Conservation (phyloP, 805 yeast genomes). For the Monosporozyma aerobia region DNA sequence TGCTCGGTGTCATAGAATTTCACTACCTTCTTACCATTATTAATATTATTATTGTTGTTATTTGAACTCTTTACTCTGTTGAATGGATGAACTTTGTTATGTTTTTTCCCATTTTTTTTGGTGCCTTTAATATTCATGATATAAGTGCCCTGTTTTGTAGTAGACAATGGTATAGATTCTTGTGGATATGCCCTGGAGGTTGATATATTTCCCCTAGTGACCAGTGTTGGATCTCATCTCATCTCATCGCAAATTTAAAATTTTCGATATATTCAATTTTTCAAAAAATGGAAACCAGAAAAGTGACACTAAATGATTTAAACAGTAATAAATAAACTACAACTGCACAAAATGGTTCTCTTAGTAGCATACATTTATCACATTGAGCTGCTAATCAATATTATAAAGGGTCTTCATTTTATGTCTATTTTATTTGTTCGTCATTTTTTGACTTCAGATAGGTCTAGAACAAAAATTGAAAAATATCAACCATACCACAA, state of each 20-base stretch:
- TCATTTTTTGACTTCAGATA: no score
- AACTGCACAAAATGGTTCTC: background rate
- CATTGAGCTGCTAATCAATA: no score
- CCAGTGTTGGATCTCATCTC: background rate
- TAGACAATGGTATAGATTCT: background rate
- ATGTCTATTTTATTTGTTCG: no score
- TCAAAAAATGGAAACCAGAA: background rate
- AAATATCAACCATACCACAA: no score
- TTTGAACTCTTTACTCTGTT: conserved; percentile 1
- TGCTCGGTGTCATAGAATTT: conserved; percentile 24
- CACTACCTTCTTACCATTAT: conserved; percentile 24
- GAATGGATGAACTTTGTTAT: conserved; percentile 11
- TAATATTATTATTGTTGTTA: background rate
- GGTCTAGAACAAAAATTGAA: no score
- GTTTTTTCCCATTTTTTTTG: conserved; percentile 1
- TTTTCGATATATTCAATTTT: background rate
- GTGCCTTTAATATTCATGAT: background rate
- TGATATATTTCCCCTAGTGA: background rate
- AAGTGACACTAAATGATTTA: background rate
- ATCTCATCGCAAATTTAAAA: conserved; percentile 2
- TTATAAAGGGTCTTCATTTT: no score
- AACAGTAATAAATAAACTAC: background rate
- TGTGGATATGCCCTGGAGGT: background rate
- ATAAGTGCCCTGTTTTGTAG: background rate
- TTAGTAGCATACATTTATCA: no score